Base-by-base conservation (phyloP, 352 stramenopile genomes). In the Pythium insidiosum region DNA sequence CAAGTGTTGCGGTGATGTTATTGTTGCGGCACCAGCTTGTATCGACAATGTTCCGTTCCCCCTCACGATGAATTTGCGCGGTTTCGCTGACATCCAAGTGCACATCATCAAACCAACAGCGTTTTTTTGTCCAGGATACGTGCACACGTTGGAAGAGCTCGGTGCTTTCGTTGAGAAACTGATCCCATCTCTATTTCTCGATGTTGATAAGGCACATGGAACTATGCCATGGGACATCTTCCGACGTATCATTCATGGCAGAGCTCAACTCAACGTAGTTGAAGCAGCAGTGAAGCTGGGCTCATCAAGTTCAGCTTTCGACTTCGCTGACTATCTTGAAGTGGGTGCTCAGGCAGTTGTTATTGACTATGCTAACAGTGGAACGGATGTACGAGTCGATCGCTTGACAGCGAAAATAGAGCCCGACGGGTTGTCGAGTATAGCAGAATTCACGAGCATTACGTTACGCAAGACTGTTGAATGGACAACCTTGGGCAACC, bases 321-420 rank as follows among this genome's bases (percentile, higher is more conserved):
- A 72, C 15, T 49, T 48, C 6, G 60, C 62, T 16, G 78, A 87
- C 31, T 83, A 69, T 39, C 38, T 91, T 0, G 65, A 78, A 33
- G 29, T 88, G 4, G 42, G 43, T 5, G 24, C 87, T 4, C 63
- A 79, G 11, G 43, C 28, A 12, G 19, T 75, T 22, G 34, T 46
- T 9, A n/a, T 77, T 6, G 41, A 40, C 2, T 87, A 77, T 29
- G 43, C 47, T 0, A 29, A 37, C 30, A 58, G 60, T 1, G 56
- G 43, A 24, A 58, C 71, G 5, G 55, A 68, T 24, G 23, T 86
- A 3, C 51, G 67, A 10, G 45, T 87, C 6, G 56, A 72, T 11
- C 64, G 63, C 29, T 22, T 88, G 22, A 64, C 60, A 1, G 58
- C 52, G 4, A 87, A 79, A 55, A 81, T 89, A 34, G 72, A 89